Evolutionary conservation across 2,329 filamentous ascomycete species (phyloP).

Genomic region (Fusarium sacchari): DNA sequence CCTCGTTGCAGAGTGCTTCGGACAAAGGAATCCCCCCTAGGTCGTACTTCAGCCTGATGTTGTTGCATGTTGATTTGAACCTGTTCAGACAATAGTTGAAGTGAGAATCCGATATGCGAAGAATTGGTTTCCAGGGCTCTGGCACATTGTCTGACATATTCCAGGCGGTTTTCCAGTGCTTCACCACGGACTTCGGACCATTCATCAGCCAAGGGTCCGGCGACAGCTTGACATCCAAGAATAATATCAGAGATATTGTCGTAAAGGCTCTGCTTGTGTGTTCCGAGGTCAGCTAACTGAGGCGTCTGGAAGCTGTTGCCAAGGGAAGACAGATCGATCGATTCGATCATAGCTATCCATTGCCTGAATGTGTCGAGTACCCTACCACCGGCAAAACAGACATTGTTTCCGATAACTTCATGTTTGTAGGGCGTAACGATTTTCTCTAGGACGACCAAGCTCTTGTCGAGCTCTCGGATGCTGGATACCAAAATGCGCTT

Average conservation of each 20-base stretch:
- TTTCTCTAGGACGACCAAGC: constrained; percentile 80
- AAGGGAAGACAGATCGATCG: constrained; percentile 85
- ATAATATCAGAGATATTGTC: constrained; percentile 92
- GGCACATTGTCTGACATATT: constrained; percentile 79
- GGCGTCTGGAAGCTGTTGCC: constrained; percentile 84
- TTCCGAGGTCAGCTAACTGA: constrained; percentile 85
- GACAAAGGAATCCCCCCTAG: constrained; percentile 58
- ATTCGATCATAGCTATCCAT: constrained; percentile 91
- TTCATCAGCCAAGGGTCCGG: constrained; percentile 90
- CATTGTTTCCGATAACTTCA: constrained; percentile 80
- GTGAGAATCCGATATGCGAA: constrained; percentile 85
- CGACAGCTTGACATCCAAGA: constrained; percentile 88
- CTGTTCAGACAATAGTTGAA: constrained; percentile 87
- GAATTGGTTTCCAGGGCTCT: constrained; percentile 87
- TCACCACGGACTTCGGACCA: constrained; percentile 94
- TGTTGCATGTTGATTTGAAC: constrained; percentile 68
- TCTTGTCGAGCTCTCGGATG: constrained; percentile 88
- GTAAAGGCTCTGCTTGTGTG: constrained; percentile 92
- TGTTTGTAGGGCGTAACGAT: constrained; percentile 83
- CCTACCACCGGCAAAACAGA: constrained; percentile 81
- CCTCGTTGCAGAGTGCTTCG: constrained; percentile 66
- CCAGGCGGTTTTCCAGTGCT: constrained; percentile 85
- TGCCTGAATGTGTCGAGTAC: constrained; percentile 90
- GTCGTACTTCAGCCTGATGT: constrained; percentile 51
- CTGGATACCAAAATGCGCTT: constrained; percentile 86